These are phyloP conservation scores for Macrolepiota fuliginosa DNA, from an alignment of 768 basidiomycete genomes.

Conservation along the genomic window DNA sequence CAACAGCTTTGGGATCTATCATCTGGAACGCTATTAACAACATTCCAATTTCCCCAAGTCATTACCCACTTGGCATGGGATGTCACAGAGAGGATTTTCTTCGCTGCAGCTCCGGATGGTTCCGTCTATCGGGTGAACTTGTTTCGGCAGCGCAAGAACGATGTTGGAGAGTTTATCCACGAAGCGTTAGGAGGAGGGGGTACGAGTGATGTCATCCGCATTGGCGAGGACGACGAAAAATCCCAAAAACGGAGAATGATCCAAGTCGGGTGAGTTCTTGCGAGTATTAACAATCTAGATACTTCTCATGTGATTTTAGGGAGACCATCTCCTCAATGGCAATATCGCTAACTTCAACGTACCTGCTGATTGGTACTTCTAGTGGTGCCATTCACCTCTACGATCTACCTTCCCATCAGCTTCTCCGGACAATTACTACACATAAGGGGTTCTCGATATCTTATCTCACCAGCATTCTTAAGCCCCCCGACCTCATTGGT, in stretches of 20 bases:
- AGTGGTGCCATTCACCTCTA: constrained; percentile 75
- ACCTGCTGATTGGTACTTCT: constrained; percentile 80
- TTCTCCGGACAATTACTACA: constrained; percentile 74
- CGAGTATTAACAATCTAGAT: not conserved
- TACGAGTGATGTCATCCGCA: constrained; percentile 62
- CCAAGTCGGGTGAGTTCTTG: constrained; percentile 53
- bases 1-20: constrained; percentile 78
- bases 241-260: constrained; percentile 61
- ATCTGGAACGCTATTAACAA: constrained; percentile 72
- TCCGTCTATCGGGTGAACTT: constrained; percentile 79
- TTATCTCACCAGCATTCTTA: constrained; percentile 73
- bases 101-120: constrained; percentile 77
- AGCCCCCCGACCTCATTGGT: constrained; percentile 84
- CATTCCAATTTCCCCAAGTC: constrained; percentile 83
- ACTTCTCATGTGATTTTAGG: constrained; percentile 33
- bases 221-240: constrained; percentile 54
- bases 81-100: constrained; percentile 82
- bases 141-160: constrained; percentile 60
- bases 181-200: constrained; percentile 80
- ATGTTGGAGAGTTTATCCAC: constrained; percentile 45
- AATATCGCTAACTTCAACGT: constrained; percentile 74
- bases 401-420: constrained; percentile 89
- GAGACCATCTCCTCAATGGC: constrained; percentile 70
- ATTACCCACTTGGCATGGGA: constrained; percentile 76
- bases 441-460: constrained; percentile 72